Conservation (phyloP, 805 yeast genomes). For the Wickerhamiella alocasiicola region DNA sequence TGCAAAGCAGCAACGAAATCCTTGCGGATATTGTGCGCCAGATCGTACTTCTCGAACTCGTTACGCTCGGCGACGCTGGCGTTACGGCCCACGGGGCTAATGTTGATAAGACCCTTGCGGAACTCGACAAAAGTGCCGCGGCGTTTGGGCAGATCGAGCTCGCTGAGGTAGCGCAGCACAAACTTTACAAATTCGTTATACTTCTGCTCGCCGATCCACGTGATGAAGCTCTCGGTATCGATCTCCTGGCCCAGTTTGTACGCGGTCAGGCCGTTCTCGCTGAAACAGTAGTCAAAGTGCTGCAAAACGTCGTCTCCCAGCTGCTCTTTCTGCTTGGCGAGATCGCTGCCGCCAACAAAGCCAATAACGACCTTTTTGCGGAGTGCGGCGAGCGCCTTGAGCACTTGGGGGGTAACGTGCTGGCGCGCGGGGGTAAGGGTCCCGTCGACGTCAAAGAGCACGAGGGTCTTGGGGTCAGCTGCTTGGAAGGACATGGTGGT, state of each 20-base stretch:
- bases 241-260: conserved; percentile 79
- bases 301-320: conserved; percentile 64
- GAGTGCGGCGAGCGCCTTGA: conserved; percentile 51
- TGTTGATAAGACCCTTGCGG: conserved; percentile 98
- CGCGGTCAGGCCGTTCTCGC: conserved; percentile 97
- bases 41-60: conserved; percentile 80
- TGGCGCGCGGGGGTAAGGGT: conserved; percentile 96
- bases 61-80: conserved; percentile 89
- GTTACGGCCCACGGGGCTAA: conserved; percentile 97
- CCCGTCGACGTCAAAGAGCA: conserved; percentile 95
- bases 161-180: conserved; percentile 71
- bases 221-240: conserved; percentile 86
- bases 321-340: conserved; percentile 91
- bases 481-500: conserved; percentile 10
- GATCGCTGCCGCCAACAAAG: conserved; percentile 95
- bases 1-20: conserved; percentile 74
- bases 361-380: conserved; percentile 92
- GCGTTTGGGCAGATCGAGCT: conserved; percentile 85
- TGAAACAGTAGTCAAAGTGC: conserved; percentile 89
- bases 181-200: conserved; percentile 82
- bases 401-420: conserved; percentile 52
- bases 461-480: conserved; percentile 54
- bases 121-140: conserved; percentile 98
- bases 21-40: conserved; percentile 67
- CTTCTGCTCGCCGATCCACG: conserved; percentile 91